Percentiles rank a stretch among this genome's conserved stretches.
phyloP scores from a whole-genome alignment of 371 early-diverging fungal species.

The Chytridium lagenaria region DNA sequence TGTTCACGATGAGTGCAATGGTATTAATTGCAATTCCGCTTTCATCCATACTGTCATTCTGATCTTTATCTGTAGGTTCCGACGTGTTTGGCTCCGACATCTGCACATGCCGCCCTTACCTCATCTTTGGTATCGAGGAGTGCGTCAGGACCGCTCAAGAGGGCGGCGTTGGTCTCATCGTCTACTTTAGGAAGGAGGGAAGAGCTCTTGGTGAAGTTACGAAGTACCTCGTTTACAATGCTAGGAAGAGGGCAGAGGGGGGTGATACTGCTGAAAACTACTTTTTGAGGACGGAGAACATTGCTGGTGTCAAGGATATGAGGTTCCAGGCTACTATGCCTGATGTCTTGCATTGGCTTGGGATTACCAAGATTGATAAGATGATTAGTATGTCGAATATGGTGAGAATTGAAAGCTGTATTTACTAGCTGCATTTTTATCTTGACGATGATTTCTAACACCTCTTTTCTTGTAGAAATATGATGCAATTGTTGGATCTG shows the following conservation, averaged over 20 bases:
- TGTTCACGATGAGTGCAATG: constrained; percentile 74
- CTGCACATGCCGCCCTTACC: constrained; percentile 91
- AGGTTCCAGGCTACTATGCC: constrained; percentile 98
- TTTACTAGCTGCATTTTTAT: background rate
- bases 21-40: no score
- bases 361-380: constrained; percentile 92
- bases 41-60: background rate
- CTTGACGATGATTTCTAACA: constrained; percentile 6
- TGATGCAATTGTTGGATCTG: constrained; percentile 90
- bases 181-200: constrained; percentile 94
- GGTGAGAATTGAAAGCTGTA: constrained; percentile 28
- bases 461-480: constrained; percentile 70
- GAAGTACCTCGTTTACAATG: constrained; percentile 96
- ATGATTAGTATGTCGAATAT: constrained; percentile 72
- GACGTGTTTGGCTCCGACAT: constrained; percentile 86
- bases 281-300: constrained; percentile 89
- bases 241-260: constrained; percentile 83
- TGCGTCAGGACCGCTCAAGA: constrained; percentile 88
- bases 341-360: constrained; percentile 96
- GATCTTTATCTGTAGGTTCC: constrained; percentile 51
- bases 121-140: constrained; percentile 93
- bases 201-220: constrained; percentile 96
- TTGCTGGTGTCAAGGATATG: constrained; percentile 98
- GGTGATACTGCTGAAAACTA: constrained; percentile 92
- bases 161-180: constrained; percentile 92